Evolutionary conservation across 1,284 basidiomycete genomes (phyloP), one percentile per base, ranked within the genome.

Genomic region (Rhodotorula sp.): DNA sequence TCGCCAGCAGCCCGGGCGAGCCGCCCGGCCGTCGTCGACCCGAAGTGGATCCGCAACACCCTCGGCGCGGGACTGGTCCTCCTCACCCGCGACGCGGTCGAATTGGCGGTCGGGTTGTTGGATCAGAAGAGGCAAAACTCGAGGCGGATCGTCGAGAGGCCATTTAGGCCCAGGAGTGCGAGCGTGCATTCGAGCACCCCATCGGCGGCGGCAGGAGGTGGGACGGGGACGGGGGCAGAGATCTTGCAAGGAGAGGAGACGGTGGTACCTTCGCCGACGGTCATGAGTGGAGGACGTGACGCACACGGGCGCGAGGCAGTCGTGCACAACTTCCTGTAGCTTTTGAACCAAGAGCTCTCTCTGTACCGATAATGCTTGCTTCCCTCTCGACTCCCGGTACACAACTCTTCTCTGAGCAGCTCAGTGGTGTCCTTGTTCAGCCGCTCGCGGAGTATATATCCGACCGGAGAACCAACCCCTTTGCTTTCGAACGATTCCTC

Each of bases 31-130:
- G 28, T 28, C 28, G 62, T 76, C 49, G 77, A 78, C 56, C 77
- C 77, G 12, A 70, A 77, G 2, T 78, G 77, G 77, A 58, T 76
- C 45, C 67, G 77, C 34, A 77, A 71, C 63, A 68, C 74, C 14
- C 43, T 76, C 15, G 77, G 77, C 23, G 77, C 75, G 2, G 72
- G 65, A 0, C 2, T 74, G 23, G 66, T 78, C 12, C 62, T 78
- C 18, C 26, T 77, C 1, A 34, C 64, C 0, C 63, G 77, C 23
- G 77, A 78, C 60, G 62, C 66, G n/a, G 55, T 74, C 47, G 66
- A 70, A 50, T 43, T 78, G 43, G 45, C 54, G 1, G 64, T 62
- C 15, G 72, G 66, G 5, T 49, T 74, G 60, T 62, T 77, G 52
- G 73, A 76, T 65, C 66, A 64, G 28, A 63, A 66, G 61, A 64